Conservation (phyloP, 2,329 filamentous ascomycete genomes). For the Endothia cerciana region DNA sequence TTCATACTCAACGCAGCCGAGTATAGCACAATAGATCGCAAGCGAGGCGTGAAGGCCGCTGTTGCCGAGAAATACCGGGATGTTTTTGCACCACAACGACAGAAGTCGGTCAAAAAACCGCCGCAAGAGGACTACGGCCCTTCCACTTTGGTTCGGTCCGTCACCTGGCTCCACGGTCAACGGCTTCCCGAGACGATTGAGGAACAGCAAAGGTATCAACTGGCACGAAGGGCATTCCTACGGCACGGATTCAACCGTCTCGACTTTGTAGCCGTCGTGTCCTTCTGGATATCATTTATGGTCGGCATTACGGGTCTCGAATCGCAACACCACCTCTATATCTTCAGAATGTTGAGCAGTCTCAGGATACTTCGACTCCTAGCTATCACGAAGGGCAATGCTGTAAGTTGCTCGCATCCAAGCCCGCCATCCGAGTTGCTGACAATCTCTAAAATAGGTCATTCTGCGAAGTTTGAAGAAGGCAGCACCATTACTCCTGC, state of each 20-base stretch:
- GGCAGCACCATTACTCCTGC: slow-evolving; percentile 85
- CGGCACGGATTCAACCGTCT: slow-evolving; percentile 95
- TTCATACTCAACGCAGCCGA: slow-evolving; percentile 88
- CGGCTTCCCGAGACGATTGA: slow-evolving; percentile 64
- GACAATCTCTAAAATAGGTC: slow-evolving; percentile 55
- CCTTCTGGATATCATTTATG: slow-evolving; percentile 89
- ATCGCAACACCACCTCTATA: slow-evolving; percentile 71
- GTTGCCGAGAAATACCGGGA: slow-evolving; percentile 75
- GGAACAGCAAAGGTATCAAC: slow-evolving; percentile 80
- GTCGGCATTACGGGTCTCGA: slow-evolving; percentile 74
- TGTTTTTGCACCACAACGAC: slow-evolving; percentile 81
- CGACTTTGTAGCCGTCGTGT: slow-evolving; percentile 91
- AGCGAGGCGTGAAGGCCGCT: slow-evolving; percentile 73
- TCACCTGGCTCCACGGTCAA: slow-evolving; percentile 74
- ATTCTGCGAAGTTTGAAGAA: slow-evolving; percentile 96
- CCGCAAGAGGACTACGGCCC: slow-evolving; percentile 53
- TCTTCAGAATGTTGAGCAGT: slow-evolving; percentile 97
- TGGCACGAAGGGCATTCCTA: slow-evolving; percentile 89
- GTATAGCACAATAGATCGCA: slow-evolving; percentile 87
- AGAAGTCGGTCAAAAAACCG: slow-evolving; percentile 64
- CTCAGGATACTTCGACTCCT: slow-evolving; percentile 90
- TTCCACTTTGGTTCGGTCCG: slow-evolving; percentile 73
- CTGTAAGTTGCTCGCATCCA: slow-evolving; percentile 58
- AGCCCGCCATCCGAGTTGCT: neutral
- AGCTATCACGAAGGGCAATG: slow-evolving; percentile 89